Evolutionary conservation across 345 rosid genomes (phyloP).

Genomic region (Eucalyptus rudis): DNA sequence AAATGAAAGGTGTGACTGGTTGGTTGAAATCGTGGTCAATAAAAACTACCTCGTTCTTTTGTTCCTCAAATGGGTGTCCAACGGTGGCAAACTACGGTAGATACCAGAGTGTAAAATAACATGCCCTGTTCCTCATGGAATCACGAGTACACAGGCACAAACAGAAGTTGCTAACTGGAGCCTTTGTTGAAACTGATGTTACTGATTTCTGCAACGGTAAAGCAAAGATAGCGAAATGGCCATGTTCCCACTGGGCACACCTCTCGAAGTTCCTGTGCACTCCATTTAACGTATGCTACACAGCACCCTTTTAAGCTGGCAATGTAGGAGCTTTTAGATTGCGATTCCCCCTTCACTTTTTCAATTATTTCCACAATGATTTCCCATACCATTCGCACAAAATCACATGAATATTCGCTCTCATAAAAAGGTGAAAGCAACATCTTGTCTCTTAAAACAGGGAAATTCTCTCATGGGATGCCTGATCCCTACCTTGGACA

Average conservation of each 20-base stretch:
- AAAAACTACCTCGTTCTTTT: not conserved
- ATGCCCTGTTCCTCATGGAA: not conserved
- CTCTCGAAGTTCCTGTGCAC: not conserved
- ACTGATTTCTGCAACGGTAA: not conserved
- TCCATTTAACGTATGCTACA: not conserved
- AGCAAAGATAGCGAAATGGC: not conserved
- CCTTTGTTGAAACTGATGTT: not conserved
- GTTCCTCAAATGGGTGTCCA: not conserved
- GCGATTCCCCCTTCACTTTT: not conserved
- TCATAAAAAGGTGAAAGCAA: not conserved
- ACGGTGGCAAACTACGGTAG: not conserved
- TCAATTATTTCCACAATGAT: not conserved
- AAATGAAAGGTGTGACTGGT: not conserved
- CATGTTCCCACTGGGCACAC: not conserved
- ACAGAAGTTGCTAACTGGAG: not conserved
- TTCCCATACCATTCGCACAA: not conserved
- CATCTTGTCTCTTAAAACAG: not conserved
- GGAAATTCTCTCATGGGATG: not conserved
- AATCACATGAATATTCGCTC: not conserved
- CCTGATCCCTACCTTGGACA: not conserved
- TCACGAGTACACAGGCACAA: not conserved
- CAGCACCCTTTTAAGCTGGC: not conserved
- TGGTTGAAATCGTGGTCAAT: not conserved
- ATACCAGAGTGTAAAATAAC: not conserved
- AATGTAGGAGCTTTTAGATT: not conserved